Base-by-base conservation (phyloP, 768 basidiomycete species). In the Phaeotremella fagi region DNA sequence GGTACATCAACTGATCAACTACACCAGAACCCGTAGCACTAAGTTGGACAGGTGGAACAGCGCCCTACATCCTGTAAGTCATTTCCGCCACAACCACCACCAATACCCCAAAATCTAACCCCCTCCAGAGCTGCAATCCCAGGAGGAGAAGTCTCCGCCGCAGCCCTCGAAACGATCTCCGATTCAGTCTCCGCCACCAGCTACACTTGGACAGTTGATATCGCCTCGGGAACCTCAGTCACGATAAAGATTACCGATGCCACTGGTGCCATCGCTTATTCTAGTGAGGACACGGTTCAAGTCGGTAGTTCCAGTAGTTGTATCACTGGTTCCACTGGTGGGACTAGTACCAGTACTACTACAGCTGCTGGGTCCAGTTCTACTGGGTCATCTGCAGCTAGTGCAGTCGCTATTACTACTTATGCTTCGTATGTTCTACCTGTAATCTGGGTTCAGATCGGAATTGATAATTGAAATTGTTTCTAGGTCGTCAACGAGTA, bases 81-180 rank as follows among this genome's bases (percentile, higher is more conserved):
- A 12, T 6, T 41, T 41, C 9, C 20, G 18, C 38, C 38, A 41
- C 12, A 41, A 41, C 38, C 38, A 12, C 38, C 38, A 7, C 22
- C 12, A 11, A 12, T 6, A 12, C 18, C 38, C 18, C 20, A 20
- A 16, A 20, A 12, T 35, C 12, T 43, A 37, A 43, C 16, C 11
- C 50, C 20, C 35, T 15, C 1, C 48, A 68, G 66, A 31, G 60
- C 58, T 66, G 66, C 88, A 54, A 76, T 79, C 54, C 68, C 68
- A 48, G 68, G 60, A 36, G 63, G 63, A 35, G 61, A 70, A 41
- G 51, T 61, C 24, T 53, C 58, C 26, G 65, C 66, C 29, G 55
- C 68, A 16, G 63, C 66, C 26, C 50, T 70, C 48, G 48, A 37
- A n/a, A 60, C 54, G 28, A 53, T 66, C 45, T 41, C 35, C 47